Conservation (phyloP, 768 basidiomycete species). For the Dioszegia crocea region DNA sequence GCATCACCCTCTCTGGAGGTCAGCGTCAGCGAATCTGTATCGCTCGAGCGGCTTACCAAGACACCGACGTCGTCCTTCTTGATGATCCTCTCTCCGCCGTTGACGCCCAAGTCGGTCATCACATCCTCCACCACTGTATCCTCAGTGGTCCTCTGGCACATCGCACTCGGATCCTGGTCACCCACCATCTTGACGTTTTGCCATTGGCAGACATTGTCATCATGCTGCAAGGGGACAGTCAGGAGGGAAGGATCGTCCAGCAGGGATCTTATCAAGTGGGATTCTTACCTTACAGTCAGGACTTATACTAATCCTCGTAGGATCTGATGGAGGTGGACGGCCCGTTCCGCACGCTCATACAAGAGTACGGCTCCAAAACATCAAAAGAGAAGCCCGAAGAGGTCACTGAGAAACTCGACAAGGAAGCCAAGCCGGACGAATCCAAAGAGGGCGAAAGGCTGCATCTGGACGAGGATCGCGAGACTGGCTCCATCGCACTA, state of each 20-base stretch:
- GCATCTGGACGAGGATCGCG: constrained; percentile 58
- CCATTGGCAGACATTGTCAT: constrained; percentile 42
- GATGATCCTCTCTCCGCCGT: constrained; percentile 62
- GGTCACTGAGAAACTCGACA: constrained; percentile 55
- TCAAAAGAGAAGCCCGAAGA: constrained; percentile 55
- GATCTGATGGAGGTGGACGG: constrained; percentile 21
- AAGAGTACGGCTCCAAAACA: constrained; percentile 54
- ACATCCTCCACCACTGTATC: constrained; percentile 63
- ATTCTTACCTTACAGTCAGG: neutral
- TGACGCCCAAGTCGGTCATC: constrained; percentile 69
- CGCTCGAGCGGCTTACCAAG: constrained; percentile 37
- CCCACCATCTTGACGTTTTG: constrained; percentile 46
- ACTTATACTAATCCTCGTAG: constrained; percentile 1
- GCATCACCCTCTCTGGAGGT: constrained; percentile 51
- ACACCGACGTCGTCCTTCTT: constrained; percentile 38
- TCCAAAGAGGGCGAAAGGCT: constrained; percentile 18
- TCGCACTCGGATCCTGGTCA: constrained; percentile 61
- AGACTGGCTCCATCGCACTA: constrained; percentile 57
- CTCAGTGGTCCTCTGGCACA: constrained; percentile 52
- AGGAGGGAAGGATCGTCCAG: constrained; percentile 55
- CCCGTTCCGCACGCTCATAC: constrained; percentile 37
- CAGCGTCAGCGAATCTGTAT: constrained; percentile 44
- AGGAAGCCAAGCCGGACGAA: neutral
- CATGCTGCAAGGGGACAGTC: constrained; percentile 33
- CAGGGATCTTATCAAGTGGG: constrained; percentile 58